A percentile compares a stretch with the other conserved stretches of the same genome.
phyloP scores from a whole-genome alignment of 31 red algal genomes.

The Porphyra umbilicalis region DNA sequence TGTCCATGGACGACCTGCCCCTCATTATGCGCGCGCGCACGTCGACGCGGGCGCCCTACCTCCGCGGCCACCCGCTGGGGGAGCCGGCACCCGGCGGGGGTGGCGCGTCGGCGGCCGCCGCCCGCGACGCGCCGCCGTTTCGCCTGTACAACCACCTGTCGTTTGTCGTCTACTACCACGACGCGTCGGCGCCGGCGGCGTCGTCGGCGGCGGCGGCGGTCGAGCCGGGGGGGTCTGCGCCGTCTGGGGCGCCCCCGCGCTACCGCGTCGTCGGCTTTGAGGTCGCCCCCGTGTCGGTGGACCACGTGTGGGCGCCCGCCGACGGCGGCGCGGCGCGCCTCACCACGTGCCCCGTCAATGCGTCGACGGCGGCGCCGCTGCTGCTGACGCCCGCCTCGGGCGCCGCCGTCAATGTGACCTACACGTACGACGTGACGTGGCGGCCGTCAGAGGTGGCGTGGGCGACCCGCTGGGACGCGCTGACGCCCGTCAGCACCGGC shows the following conservation, averaged over 20 bases:
- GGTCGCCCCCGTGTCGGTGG: constrained; percentile 61
- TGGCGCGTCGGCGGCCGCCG: not conserved
- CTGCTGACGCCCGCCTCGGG: constrained; percentile 1
- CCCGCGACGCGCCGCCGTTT: not conserved
- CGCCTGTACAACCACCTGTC: constrained; percentile 79
- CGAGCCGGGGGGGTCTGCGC: not conserved
- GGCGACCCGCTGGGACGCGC: constrained; percentile 83
- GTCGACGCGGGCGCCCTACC: constrained; percentile 20
- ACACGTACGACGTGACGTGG: constrained; percentile 78
- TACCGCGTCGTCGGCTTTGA: constrained; percentile 97
- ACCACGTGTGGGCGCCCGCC: not conserved
- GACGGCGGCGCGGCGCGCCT: not conserved
- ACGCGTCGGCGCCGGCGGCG: not conserved
- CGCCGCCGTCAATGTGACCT: constrained; percentile 20
- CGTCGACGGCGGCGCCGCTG: not conserved
- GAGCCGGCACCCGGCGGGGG: too few relatives aligned
- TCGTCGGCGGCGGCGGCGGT: not conserved
- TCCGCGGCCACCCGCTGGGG: constrained; percentile 61
- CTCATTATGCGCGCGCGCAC: constrained; percentile 39
- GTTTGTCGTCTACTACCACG: constrained; percentile 64
- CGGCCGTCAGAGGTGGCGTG: constrained; percentile 66
- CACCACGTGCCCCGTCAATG: not conserved
- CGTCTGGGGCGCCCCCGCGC: not conserved
- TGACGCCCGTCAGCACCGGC: constrained; percentile 55
- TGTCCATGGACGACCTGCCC: constrained; percentile 74